Conservation (phyloP, 371 early-diverging fungal species). For the Neoconidiobolus thromboides region DNA sequence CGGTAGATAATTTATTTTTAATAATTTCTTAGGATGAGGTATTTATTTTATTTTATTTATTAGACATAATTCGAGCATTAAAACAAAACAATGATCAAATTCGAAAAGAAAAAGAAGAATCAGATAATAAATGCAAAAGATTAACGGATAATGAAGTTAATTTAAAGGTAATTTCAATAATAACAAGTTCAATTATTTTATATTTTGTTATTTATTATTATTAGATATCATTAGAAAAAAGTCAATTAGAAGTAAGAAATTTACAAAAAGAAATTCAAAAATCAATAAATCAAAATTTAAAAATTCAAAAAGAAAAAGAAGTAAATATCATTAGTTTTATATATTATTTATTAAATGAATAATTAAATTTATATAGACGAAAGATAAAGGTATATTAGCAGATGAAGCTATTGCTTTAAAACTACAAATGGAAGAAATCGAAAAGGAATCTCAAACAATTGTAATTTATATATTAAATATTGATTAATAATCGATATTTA, state of each 20-base stretch:
- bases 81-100: slow-evolving; percentile 8
- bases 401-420: not conserved
- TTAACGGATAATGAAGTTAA: not conserved
- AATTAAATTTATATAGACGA: not conserved
- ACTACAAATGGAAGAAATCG: slow-evolving; percentile 7
- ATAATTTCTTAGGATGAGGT: no score
- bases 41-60: slow-evolving; percentile 6
- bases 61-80: slow-evolving; percentile 8
- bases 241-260: not conserved
- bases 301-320: not conserved
- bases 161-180: not conserved
- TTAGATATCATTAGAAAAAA: not conserved
- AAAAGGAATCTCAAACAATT: slow-evolving; percentile 20
- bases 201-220: not conserved
- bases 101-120: not conserved
- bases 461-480: slow-evolving; percentile 15
- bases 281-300: not conserved
- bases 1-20: no score
- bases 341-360: not conserved
- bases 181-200: not conserved
- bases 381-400: not conserved
- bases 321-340: not conserved
- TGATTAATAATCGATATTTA: not conserved
- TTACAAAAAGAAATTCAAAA: not conserved
- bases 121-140: not conserved